These are phyloP conservation scores for Trypanosomatidae sp. DNA, from an alignment of 208 protist genomes.

Conservation along the genomic window DNA sequence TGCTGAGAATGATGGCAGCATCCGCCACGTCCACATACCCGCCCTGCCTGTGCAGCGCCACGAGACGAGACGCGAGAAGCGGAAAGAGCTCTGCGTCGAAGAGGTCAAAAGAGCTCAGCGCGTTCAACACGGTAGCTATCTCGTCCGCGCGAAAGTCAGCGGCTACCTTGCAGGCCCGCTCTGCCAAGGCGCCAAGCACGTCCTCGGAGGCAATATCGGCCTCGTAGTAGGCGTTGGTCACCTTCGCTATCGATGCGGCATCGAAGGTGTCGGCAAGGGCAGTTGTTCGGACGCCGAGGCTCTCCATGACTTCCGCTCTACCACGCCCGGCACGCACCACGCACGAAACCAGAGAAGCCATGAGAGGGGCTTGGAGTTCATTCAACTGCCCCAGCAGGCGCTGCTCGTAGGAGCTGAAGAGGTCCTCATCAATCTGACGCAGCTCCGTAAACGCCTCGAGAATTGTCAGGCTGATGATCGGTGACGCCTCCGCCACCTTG, in stretches of 20 bases:
- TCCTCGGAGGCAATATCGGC: constrained; percentile 73
- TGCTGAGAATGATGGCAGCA: constrained; percentile 69
- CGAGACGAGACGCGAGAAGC: constrained; percentile 76
- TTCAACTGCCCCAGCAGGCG: constrained; percentile 50
- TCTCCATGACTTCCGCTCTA: constrained; percentile 42
- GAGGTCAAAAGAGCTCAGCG: constrained; percentile 83
- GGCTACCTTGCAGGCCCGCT: constrained; percentile 81
- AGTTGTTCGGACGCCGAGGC: constrained; percentile 58
- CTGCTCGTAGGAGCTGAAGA: constrained; percentile 76
- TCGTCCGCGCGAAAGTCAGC: constrained; percentile 79
- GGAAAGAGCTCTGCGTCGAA: constrained; percentile 91
- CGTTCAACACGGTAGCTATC: constrained; percentile 61
- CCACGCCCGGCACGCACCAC: constrained; percentile 56
- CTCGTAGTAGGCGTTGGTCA: constrained; percentile 71
- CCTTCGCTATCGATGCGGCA: constrained; percentile 71
- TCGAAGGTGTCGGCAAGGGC: constrained; percentile 70
- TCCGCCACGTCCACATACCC: constrained; percentile 62
- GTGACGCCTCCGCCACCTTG: constrained; percentile 39
- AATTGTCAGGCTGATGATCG: constrained; percentile 73
- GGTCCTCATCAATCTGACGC: constrained; percentile 65
- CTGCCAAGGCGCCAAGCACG: constrained; percentile 82
- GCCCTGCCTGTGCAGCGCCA: constrained; percentile 55
- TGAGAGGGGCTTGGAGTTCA: constrained; percentile 62
- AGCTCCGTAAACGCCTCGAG: constrained; percentile 85
- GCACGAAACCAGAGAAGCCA: constrained; percentile 69